Base-by-base conservation (phyloP, 2,329 filamentous ascomycete genomes). In the Nigrospora osmanthi region DNA sequence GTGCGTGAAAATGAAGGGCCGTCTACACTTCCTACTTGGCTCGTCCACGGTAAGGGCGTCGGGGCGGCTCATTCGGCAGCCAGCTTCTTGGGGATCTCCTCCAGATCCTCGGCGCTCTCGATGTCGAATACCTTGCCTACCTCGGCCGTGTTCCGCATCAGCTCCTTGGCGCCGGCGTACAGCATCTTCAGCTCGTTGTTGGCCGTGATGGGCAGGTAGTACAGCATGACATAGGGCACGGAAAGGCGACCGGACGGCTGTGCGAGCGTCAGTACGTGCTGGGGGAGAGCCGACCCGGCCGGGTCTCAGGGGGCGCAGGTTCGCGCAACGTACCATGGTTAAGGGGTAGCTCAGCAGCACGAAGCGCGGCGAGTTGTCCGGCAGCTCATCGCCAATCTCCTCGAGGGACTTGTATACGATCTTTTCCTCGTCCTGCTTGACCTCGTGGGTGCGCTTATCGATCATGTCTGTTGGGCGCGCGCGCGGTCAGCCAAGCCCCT, bases 131-230 rank as follows among this genome's bases (percentile, higher is more conserved):
- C 84, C 54, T 80, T 81, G 44, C 85, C 84, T n/a, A 89, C 90
- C 69, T 96, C 89, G 47, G 87, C 87, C 44, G 88, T 94, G 60
- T 88, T 95, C 52, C 90, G 81, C 85, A 97, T 89, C 64, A 97
- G 68, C 70, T 98, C 93, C 68, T 96, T 95, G 37, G 93, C 93
- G 35, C 90, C 87, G 30, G 93, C 93, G 64, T 97, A 98, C 61
- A 93, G 72, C 93, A 97, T 97, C 54, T 88, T 81, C 60, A 86
- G 72, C 60, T 90, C 87, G 54, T 77, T 80, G 63, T 95, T 96
- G 69, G 88, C 93, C 40, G 91, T 96, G 42, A 84, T 85, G 9
- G 93, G 93, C 17, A 97, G 81, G 69, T 95, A 97, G 72, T 95
- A 96, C 17, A 98, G 70, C 62, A 97, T 80, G 39, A 96, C 89